Percentiles rank a stretch among this genome's conserved stretches.
Evolutionary conservation across 495 filamentous ascomycete genomes (phyloP).

Genomic region (Daldinia bambusicola): DNA sequence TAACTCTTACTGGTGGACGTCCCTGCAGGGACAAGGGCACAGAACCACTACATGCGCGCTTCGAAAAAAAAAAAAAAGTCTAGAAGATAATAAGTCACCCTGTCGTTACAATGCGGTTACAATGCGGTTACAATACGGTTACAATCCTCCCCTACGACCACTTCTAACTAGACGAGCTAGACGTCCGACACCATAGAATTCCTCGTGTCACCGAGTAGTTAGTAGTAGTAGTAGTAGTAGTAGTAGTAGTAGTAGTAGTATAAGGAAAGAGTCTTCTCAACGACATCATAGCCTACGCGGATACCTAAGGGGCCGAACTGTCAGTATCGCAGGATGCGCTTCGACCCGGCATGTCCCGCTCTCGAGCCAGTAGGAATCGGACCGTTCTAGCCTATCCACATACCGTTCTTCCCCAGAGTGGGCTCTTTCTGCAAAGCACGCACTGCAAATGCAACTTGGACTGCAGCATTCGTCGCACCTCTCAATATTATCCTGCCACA

Average conservation of each 20-base stretch:
- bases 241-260: conserved; percentile 20
- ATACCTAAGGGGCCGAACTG: conserved; percentile 32
- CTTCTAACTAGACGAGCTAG: conserved; percentile 18
- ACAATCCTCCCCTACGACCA: conserved; percentile 6
- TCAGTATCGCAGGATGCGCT: conserved; percentile 43
- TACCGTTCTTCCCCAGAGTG: conserved; percentile 43
- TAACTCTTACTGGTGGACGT: conserved; percentile 29
- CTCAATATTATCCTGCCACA: conserved; percentile 32
- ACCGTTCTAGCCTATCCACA: conserved; percentile 44
- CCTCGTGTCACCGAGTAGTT: conserved; percentile 25
- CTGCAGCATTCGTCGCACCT: conserved; percentile 32
- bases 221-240: conserved; percentile 20
- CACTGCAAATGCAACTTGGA: conserved; percentile 40
- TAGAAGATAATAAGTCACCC: conserved; percentile 32
- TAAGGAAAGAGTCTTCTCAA: conserved; percentile 21
- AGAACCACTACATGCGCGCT: conserved; percentile 25
- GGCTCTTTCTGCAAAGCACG: conserved; percentile 42
- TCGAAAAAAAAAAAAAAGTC: conserved; percentile 26
- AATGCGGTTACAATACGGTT: conserved; percentile 23
- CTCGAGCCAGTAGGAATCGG: conserved; percentile 45
- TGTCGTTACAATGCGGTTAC: conserved; percentile 23
- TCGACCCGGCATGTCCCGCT: conserved; percentile 28
- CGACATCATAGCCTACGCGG: conserved; percentile 35
- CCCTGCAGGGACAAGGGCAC: conserved; percentile 40
- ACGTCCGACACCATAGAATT: conserved; percentile 13